Evolutionary conservation across 192 early-diverging fungal species (phyloP), one percentile per base, ranked within the genome.

Genomic region (Pilobolus umbonatus): DNA sequence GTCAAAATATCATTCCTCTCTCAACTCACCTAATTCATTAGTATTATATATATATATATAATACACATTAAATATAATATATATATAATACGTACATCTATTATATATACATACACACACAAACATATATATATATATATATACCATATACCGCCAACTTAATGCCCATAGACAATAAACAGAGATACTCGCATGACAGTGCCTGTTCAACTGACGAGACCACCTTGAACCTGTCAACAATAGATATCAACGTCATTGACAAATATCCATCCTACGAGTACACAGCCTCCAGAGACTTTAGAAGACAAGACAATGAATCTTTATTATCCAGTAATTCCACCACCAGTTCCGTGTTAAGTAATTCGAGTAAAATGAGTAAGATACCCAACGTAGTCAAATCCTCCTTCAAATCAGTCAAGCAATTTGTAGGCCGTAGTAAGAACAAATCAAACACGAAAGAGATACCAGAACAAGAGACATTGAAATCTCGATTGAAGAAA

Each of bases 301-400:
- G 59, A 19, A 32, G 43, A 29, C n/a, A 36, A 57, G 61, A 61
- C 2, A 62, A 54, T 40, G 66, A 71, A 43, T 75, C 73, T 14
- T 39, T 67, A 26, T 43, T 52, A 48, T 71, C 72, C 10, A 65
- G 38, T n/a, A 31, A 22, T 2, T 72, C 70, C 12, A 47, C 55
- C 17, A 62, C 67, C 10, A 62, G 60, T 35, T 62, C 67, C 4
- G 62, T 72, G n/a, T 55, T 72, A 19, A 66, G 70, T 10, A 58
- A 64, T n/a, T 61, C 64, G 14, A 62, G 59, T 22, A 56, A 42
- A 19, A 57, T 66, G 19, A 48, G 38, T 21, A 62, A 63, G 38
- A 46, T 69, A 46, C 67, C 64, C 21, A 49, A 62, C 21, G 56
- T 52, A 15, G 42, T 66, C 11, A 72, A 72, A 22, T 44, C 64